Evolutionary conservation across 106 monocot species (phyloP).

Genomic region (Acorus gramineus): DNA sequence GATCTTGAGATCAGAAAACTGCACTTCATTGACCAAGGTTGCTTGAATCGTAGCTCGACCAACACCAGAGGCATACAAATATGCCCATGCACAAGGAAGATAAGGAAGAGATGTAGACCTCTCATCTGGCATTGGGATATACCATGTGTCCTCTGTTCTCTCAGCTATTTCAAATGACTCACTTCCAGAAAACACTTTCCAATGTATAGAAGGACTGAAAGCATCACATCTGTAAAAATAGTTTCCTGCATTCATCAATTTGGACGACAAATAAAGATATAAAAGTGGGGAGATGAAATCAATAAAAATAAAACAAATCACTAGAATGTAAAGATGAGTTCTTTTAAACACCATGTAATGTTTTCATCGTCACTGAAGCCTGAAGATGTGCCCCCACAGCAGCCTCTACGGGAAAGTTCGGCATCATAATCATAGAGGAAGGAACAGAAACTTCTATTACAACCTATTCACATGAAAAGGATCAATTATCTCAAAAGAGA

Average conservation of each 20-base stretch:
- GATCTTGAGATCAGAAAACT: slow-evolving; percentile 16
- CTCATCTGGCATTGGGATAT: slow-evolving; percentile 11
- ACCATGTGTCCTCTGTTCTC: slow-evolving; percentile 12
- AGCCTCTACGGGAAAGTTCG: slow-evolving; percentile 67
- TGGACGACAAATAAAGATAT: background rate
- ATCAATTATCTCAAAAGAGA: no score
- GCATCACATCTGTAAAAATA: slow-evolving; percentile 64
- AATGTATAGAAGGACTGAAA: slow-evolving; percentile 49
- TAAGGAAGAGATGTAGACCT: slow-evolving; percentile 5
- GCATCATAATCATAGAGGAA: slow-evolving; percentile 52
- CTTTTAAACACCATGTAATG: slow-evolving; percentile 49
- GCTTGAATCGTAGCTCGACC: slow-evolving; percentile 63
- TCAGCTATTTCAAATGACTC: slow-evolving; percentile 50
- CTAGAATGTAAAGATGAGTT: background rate
- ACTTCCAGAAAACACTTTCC: slow-evolving; percentile 65
- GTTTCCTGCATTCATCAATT: slow-evolving; percentile 32
- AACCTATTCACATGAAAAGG: slow-evolving; percentile 26
- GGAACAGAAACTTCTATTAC: slow-evolving; percentile 69
- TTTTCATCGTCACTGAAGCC: slow-evolving; percentile 59
- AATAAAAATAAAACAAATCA: slow-evolving; percentile 2
- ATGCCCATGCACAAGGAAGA: slow-evolving; percentile 60
- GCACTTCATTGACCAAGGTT: slow-evolving; percentile 41
- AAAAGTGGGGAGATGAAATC: background rate
- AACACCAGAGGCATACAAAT: slow-evolving; percentile 50
- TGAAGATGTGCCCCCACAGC: slow-evolving; percentile 56